phyloP scores from a whole-genome alignment of 1,284 basidiomycete genomes.

The Ceraceosorus guamensis region DNA sequence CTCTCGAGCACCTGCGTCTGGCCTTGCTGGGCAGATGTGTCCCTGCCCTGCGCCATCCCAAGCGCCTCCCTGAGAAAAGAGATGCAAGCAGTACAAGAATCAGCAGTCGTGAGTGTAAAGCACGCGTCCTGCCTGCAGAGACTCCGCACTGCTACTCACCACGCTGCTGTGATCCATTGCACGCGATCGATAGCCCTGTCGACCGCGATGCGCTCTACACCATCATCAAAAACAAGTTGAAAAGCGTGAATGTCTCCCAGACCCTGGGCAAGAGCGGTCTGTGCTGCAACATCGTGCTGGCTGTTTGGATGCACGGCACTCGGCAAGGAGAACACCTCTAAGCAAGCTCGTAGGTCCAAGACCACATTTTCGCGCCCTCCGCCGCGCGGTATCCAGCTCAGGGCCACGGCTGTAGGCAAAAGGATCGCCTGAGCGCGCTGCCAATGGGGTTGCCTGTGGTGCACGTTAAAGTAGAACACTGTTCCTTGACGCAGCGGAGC shows the following conservation, averaged over 20 bases:
- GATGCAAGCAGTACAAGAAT: no score
- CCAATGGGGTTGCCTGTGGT: slow-evolving; percentile 25
- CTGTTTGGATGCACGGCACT: slow-evolving; percentile 32
- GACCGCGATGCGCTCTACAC: slow-evolving; percentile 36
- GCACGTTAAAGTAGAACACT: slow-evolving; percentile 38
- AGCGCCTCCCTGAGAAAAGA: neutral
- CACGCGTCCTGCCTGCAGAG: neutral
- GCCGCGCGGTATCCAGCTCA: slow-evolving; percentile 38
- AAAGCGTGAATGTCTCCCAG: slow-evolving; percentile 28
- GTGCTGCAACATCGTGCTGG: slow-evolving; percentile 23
- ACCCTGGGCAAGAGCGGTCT: slow-evolving; percentile 20
- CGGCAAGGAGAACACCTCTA: slow-evolving; percentile 38
- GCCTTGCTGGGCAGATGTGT: neutral
- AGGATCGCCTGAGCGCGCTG: slow-evolving; percentile 32
- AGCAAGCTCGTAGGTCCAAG: slow-evolving; percentile 29
- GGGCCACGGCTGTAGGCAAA: slow-evolving; percentile 29
- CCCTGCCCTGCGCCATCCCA: neutral
- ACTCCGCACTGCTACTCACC: neutral
- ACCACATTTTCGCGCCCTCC: slow-evolving; percentile 36
- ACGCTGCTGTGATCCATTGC: slow-evolving; percentile 24
- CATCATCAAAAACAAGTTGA: slow-evolving; percentile 43
- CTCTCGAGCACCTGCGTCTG: no score
- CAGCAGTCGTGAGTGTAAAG: no score
- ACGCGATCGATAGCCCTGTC: slow-evolving; percentile 30
- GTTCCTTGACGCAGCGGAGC: slow-evolving; percentile 24